Evolutionary conservation across 2,329 filamentous ascomycete species (phyloP).

Genomic region (Penicillium sumatraense): DNA sequence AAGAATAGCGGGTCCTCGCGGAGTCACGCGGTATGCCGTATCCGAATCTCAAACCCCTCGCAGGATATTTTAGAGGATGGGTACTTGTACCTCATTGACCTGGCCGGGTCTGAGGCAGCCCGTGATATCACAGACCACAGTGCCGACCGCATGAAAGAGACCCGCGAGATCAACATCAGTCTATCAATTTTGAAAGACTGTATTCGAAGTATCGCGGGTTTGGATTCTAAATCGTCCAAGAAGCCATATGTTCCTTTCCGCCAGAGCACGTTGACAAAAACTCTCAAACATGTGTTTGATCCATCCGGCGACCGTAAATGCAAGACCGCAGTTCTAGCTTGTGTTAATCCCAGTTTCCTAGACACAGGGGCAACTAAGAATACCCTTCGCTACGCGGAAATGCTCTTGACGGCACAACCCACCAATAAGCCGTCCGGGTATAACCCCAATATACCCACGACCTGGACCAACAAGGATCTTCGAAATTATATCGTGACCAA

Average conservation of each 20-base stretch:
- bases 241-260: slow-evolving; percentile 52
- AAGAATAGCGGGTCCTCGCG: slow-evolving; percentile 93
- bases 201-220: slow-evolving; percentile 51
- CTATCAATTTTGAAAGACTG: slow-evolving; percentile 59
- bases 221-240: slow-evolving; percentile 35
- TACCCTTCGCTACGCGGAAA: slow-evolving; percentile 55
- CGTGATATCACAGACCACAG: slow-evolving; percentile 49
- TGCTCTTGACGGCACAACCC: slow-evolving; percentile 33
- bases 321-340: slow-evolving; percentile 54
- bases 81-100: slow-evolving; percentile 88
- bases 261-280: slow-evolving; percentile 52
- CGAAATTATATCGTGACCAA: slow-evolving; percentile 12
- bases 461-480: slow-evolving; percentile 14
- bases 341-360: slow-evolving; percentile 53
- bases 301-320: slow-evolving; percentile 43
- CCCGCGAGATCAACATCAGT: slow-evolving; percentile 55
- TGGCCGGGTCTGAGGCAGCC: slow-evolving; percentile 70
- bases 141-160: slow-evolving; percentile 52
- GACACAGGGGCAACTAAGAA: slow-evolving; percentile 54
- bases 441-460: slow-evolving; percentile 8
- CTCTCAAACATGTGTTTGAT: slow-evolving; percentile 57
- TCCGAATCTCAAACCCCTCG: slow-evolving; percentile 16
- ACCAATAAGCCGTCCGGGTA: not conserved
- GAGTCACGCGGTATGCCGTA: slow-evolving; percentile 78
- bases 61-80: slow-evolving; percentile 56